phyloP scores from a whole-genome alignment of 768 basidiomycete genomes.

The Mycena vitilis region DNA sequence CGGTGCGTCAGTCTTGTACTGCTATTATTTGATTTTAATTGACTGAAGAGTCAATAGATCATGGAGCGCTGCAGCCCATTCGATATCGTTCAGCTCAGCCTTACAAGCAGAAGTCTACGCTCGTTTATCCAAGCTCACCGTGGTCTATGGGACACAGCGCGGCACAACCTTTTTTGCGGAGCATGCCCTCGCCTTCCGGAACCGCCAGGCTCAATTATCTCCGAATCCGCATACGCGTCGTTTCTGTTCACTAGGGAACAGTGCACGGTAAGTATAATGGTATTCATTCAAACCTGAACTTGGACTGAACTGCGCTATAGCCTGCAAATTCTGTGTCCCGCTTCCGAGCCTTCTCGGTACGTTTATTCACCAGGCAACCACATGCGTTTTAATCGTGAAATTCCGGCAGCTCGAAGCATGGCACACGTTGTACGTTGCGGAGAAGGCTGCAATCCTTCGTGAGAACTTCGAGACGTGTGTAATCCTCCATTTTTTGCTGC shows the following conservation, averaged over 20 bases:
- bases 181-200: neutral
- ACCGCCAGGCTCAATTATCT: slow-evolving; percentile 1
- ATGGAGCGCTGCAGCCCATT: slow-evolving; percentile 17
- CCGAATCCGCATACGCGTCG: neutral
- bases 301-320: slow-evolving; percentile 1
- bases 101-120: neutral
- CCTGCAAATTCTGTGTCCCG: slow-evolving; percentile 15
- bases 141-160: neutral
- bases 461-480: slow-evolving; percentile 11
- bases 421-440: neutral
- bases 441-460: neutral
- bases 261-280: neutral
- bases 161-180: neutral
- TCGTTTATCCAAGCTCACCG: neutral
- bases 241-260: slow-evolving; percentile 4
- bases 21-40: neutral
- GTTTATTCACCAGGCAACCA: neutral
- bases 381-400: too few relatives aligned
- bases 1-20: neutral
- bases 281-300: neutral
- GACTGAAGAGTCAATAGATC: neutral
- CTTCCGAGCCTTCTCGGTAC: neutral
- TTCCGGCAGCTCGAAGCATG: neutral
- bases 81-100: slow-evolving; percentile 10
- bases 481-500: neutral